Evolutionary conservation across 2,329 filamentous ascomycete genomes (phyloP), one percentile per base, ranked within the genome.

Genomic region (Fusarium sacchari): DNA sequence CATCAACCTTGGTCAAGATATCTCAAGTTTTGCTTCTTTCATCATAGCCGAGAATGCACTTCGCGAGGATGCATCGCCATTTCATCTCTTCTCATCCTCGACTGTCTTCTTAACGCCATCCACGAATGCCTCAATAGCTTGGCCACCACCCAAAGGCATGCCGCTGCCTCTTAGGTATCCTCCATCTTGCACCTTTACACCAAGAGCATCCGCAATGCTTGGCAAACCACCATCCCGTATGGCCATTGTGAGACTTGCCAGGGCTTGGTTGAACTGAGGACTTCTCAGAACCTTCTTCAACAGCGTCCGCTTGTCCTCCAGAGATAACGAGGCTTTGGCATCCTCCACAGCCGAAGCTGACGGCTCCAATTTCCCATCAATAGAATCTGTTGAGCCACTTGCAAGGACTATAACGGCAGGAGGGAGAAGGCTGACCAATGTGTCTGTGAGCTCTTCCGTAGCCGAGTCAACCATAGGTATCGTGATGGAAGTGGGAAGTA

Each of bases 101-200:
- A 95, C 92, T 11, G 90, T 91, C 84, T 90, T 92, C 87, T 93
- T 96, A 53, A 98, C 91, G 7, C 96, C 96, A 63, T 97, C 90
- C 28, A 99, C 88, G 82, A 99, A 99, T 7, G 93, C 94, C 84
- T 97, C 92, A 4, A 99, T 91, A 18, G 96, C 96, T 77, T 96
- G 92, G 11, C 93, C 94, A 59, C 95, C 95, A 47, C 95, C 96
- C 50, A 98, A 83, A 5, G 96, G 95, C 85, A 98, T 91, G 57
- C 90, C 92, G 11, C 94, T 92, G 62, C 93, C 91, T 70, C 88
- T 88, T 78, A 97, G 88, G 72, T 93, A 93, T 7, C 96, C 96
- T n/a, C 93, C 93, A 80, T 97, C 94, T 79, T 92, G 89, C 26
- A 99, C 90, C 75, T 91, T 90, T 66, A 98, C 89, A 12, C 91